Conservation (phyloP, 2,329 filamentous ascomycete species). For the Ophiocordyceps australis region DNA sequence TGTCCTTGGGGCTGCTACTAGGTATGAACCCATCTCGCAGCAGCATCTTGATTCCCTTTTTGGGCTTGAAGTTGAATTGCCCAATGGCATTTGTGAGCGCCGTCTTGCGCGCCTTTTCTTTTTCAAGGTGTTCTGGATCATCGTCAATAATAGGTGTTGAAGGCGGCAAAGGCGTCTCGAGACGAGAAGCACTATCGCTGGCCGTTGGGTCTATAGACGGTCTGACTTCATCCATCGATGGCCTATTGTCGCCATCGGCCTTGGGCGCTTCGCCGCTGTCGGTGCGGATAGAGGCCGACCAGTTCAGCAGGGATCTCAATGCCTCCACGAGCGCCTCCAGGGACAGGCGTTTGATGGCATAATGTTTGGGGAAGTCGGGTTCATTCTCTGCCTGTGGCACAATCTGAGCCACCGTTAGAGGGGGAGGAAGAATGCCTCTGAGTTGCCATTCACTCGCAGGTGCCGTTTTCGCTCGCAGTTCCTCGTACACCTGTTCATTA, state of each 20-base stretch:
- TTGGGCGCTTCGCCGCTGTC: constrained; percentile 23
- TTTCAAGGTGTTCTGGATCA: constrained; percentile 86
- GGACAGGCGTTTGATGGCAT: constrained; percentile 76
- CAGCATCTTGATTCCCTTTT: constrained; percentile 73
- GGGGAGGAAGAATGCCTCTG: constrained; percentile 69
- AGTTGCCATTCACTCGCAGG: constrained; percentile 66
- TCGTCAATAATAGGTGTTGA: constrained; percentile 63
- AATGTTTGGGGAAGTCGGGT: constrained; percentile 67
- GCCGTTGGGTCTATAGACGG: constrained; percentile 52
- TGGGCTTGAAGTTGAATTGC: constrained; percentile 96
- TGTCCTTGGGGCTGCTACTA: constrained; percentile 60
- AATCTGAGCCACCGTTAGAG: constrained; percentile 66
- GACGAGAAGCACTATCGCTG: constrained; percentile 40
- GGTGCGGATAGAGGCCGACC: constrained; percentile 51
- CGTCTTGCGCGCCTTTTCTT: constrained; percentile 84
- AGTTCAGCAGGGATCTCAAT: constrained; percentile 76
- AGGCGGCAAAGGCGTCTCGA: constrained; percentile 37
- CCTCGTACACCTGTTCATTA: constrained; percentile 77
- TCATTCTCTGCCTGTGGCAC: constrained; percentile 39
- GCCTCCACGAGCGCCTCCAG: constrained; percentile 81
- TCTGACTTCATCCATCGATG: constrained; percentile 28
- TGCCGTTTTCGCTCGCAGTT: constrained; percentile 46
- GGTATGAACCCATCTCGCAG: constrained; percentile 75
- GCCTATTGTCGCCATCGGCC: constrained; percentile 15
- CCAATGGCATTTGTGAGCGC: constrained; percentile 76